Base-by-base conservation (phyloP, 345 rosid species). In the Salix arbutifolia region DNA sequence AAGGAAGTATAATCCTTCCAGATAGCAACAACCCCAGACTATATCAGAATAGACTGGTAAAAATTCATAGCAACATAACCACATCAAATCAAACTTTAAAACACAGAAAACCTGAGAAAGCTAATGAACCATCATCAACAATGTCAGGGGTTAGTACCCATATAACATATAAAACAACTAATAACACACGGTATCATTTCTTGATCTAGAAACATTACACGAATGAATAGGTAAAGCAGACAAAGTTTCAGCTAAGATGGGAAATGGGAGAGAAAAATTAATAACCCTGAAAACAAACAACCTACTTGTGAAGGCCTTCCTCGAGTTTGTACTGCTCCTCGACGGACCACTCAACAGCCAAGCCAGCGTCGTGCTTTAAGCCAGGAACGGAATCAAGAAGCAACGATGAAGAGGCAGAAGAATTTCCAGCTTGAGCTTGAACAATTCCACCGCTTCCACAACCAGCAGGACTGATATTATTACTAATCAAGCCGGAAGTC, bases 261-360 rank as follows among this genome's bases (percentile, higher is more conserved):
- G 14, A 19, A 18, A 66, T 6, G 40, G 23, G 25, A 8, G 7
- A 9, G 19, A 28, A 33, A 11, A 74, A 52, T 21, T 18, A 10
- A n/a, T 21, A 53, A 70, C 44, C 9, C 30, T n/a, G 35, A 44
- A 23, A 62, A 5, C 23, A 80, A 80, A 25, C 4, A 30, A 76
- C 94, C 52, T 80, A 94, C 98, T 83, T 89, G 71, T 71, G 86
- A 78, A 92, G 89, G 72, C 96, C 93, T 71, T 89, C 88, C 58
- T 91, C 93, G 84, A 94, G 80, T 70, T 76, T 92, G 77, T 72
- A 75, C 84, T 92, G 98, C 71, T 94, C 98, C 2, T 91, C 91
- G 0, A 74, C 76, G 37, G 98, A 90, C 98, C 98, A 94, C 74
- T 92, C 98, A 1, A 85, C 91, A 33, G 93, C 89, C 77, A 94